Base-by-base conservation (phyloP, 805 yeast species). In the Saccharomyces paradoxus region DNA sequence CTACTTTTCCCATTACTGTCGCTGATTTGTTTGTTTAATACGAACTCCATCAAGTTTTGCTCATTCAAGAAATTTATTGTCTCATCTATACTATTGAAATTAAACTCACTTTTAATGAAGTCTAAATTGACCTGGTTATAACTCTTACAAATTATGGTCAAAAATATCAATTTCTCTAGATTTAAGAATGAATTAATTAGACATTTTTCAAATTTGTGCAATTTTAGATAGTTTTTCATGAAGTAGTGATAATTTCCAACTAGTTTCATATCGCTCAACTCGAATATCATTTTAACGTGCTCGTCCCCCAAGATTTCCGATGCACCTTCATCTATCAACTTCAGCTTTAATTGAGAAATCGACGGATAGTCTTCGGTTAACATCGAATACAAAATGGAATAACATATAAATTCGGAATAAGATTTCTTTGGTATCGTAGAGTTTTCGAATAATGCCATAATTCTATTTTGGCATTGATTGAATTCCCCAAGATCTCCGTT, bases 391-490 rank as follows among this genome's bases (percentile, higher is more conserved):
- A 90, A 74, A 12, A 89, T 76, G 53, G 89, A 75, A 69, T 88
- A 91, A 49, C 88, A 77, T 44, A 82, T 69, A 63, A 88, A 89
- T 65, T 91, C 97, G 13, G 73, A 67, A 10, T 75, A 71, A 3
- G 66, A 60, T 28, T 60, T 64, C 31, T 60, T 61, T 17, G 44
- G 44, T n/a, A 72, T 65, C 8, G 71, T 68, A 5, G 73, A 72
- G 26, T 63, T 61, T 28, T 74, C 79, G 64, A 86, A 91, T 26
- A 91, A 72, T 48, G 78, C 74, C 58, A 81, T 81, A 51, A 94
- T 71, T 62, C 89, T 89, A 14, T 95, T 82, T 69, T 87, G 96
- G 67, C 98, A 94, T 68, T 92, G 97, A 72, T 94, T 94, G 68
- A 87, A 90, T 69, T 94, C 98, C 9, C 97, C 97, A 58, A 92